These are phyloP conservation scores for Coemansia sp. DNA, from an alignment of 192 early-diverging fungal species.

Conservation along the genomic window DNA sequence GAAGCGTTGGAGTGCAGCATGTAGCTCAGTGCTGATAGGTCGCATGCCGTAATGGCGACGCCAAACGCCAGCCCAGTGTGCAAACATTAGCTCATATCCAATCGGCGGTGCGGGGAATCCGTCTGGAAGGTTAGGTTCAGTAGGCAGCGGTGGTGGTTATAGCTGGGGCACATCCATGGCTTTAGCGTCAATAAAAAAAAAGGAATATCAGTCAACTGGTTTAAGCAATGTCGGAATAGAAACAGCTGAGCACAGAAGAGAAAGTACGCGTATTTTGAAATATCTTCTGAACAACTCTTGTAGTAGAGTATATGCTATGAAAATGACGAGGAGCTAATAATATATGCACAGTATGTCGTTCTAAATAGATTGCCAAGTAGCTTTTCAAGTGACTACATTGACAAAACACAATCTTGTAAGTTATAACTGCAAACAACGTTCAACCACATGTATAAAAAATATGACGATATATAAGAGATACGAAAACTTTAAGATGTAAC, in stretches of 20 bases:
- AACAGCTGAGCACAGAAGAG: not conserved
- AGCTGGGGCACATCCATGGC: not conserved
- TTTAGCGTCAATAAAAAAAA: not conserved
- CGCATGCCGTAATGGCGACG: not conserved
- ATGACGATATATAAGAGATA: not conserved
- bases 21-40: not conserved
- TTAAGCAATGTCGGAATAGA: not conserved
- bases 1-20: not conserved
- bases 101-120: not conserved
- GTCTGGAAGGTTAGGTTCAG: not conserved
- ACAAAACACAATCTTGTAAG: not conserved
- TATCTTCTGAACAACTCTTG: not conserved
- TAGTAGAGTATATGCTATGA: too few relatives aligned
- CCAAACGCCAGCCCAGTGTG: not conserved
- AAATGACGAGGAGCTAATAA: too few relatives aligned
- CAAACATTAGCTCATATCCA: not conserved
- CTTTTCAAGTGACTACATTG: not conserved
- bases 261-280: not conserved
- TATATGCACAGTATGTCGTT: not conserved
- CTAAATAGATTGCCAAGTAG: not conserved
- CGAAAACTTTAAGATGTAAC: not conserved
- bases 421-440: not conserved
- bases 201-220: not conserved
- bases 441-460: not conserved
- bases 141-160: not conserved